Evolutionary conservation across 192 early-diverging fungal genomes (phyloP).

Genomic region (Phlyctochytrium planicorne): DNA sequence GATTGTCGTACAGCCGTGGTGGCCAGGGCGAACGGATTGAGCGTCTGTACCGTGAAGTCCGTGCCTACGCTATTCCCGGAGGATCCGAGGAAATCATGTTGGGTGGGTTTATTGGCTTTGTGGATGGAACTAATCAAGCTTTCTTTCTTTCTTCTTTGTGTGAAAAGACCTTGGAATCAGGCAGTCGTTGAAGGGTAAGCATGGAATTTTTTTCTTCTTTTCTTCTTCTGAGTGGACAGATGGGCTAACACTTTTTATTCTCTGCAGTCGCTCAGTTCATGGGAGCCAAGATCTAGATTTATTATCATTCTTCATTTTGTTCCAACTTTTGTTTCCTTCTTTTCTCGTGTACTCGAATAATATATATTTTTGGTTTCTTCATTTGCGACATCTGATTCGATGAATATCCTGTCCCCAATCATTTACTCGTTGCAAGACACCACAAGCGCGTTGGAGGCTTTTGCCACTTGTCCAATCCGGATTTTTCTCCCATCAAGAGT

Average conservation of each 20-base stretch:
- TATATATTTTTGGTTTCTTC: too few species aligned
- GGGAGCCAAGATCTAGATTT: slow-evolving; percentile 4
- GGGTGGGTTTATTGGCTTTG: slow-evolving; percentile 8
- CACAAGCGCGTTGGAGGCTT: too few species aligned
- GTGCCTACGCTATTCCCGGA: slow-evolving; percentile 50
- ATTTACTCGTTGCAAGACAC: too few species aligned
- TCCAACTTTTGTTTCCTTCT: not conserved
- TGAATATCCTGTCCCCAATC: too few species aligned
- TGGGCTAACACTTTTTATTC: not conserved
- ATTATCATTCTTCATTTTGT: not conserved
- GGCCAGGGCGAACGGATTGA: slow-evolving; percentile 69
- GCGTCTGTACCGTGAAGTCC: slow-evolving; percentile 82
- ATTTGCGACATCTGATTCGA: too few species aligned
- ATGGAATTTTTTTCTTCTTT: not conserved
- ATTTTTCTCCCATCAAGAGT: too few species aligned
- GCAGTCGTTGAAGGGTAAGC: slow-evolving; percentile 68
- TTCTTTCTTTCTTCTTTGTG: not conserved
- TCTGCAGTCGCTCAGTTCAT: slow-evolving; percentile 4
- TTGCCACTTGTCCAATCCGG: too few species aligned
- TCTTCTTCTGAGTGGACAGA: not conserved
- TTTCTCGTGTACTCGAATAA: not conserved
- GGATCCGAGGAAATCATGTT: slow-evolving; percentile 90
- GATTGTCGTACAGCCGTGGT: slow-evolving; percentile 67
- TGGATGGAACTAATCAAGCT: not conserved
- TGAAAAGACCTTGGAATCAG: slow-evolving; percentile 69